These are phyloP conservation scores for Bimuria novae-zelandiae DNA, from an alignment of 2,329 filamentous ascomycete species.

Conservation along the genomic window DNA sequence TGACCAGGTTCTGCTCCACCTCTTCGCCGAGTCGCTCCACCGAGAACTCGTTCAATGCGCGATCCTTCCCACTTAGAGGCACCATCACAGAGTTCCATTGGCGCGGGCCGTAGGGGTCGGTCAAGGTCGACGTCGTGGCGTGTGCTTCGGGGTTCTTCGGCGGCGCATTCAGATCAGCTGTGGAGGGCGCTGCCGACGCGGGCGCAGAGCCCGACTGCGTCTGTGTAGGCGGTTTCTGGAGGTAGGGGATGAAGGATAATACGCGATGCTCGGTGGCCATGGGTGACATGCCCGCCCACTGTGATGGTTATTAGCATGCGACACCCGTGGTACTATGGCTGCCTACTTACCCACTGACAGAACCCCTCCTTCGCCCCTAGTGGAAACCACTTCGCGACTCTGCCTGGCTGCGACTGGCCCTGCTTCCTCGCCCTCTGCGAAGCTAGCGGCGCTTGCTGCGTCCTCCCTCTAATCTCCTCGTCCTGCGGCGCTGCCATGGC, in stretches of 20 bases:
- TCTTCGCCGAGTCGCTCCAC: constrained; percentile 81
- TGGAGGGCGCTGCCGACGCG: constrained; percentile 48
- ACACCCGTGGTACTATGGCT: background rate
- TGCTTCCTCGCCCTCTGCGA: constrained; percentile 52
- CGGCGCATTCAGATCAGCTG: constrained; percentile 46
- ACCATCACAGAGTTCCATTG: constrained; percentile 88
- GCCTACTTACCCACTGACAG: constrained; percentile 77
- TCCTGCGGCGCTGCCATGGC: constrained; percentile 35
- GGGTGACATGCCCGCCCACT: constrained; percentile 88
- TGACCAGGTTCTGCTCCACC: constrained; percentile 84
- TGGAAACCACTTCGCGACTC: constrained; percentile 67
- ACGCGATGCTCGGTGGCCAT: constrained; percentile 86
- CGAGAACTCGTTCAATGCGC: constrained; percentile 89
- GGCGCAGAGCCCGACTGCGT: constrained; percentile 64
- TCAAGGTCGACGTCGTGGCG: constrained; percentile 52
- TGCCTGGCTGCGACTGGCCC: constrained; percentile 35
- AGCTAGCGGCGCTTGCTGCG: constrained; percentile 55
- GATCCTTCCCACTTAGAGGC: constrained; percentile 79
- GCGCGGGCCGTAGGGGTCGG: constrained; percentile 82
- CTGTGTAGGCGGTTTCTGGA: constrained; percentile 72
- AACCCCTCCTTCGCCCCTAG: constrained; percentile 90
- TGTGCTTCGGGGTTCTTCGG: constrained; percentile 46
- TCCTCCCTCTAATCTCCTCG: constrained; percentile 25
- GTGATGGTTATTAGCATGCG: constrained; percentile 16
- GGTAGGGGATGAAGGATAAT: constrained; percentile 81